Evolutionary conservation across 257 asterid genomes (phyloP).

Genomic region (Cruciata laevipes): DNA sequence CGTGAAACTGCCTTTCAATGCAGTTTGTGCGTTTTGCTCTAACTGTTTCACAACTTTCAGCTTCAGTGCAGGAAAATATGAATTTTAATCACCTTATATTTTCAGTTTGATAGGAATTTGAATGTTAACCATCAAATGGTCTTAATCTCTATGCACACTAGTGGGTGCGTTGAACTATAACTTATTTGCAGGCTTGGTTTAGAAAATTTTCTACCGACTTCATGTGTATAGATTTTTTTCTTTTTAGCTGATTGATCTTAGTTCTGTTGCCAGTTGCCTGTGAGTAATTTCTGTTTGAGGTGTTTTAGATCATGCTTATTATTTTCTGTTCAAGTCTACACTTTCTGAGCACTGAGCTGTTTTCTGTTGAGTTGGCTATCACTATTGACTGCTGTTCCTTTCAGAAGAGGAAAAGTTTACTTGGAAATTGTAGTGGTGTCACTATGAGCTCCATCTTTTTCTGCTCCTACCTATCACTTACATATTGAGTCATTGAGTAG

Average conservation of each 20-base stretch:
- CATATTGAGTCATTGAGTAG: neutral
- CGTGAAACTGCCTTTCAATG: neutral
- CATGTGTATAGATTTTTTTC: neutral
- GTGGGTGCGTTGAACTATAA: neutral
- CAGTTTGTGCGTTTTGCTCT: neutral
- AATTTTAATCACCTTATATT: neutral
- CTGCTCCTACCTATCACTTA: neutral
- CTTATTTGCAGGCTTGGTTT: neutral
- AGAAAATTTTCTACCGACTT: too few relatives aligned
- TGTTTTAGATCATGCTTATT: neutral
- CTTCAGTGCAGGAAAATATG: neutral
- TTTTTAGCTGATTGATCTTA: neutral
- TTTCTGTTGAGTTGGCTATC: neutral
- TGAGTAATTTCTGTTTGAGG: neutral
- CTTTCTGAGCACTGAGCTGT: neutral
- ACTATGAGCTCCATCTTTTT: conserved; percentile 2
- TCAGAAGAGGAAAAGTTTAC: neutral
- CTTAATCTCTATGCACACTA: neutral
- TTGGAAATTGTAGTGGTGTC: neutral
- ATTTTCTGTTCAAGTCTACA: neutral
- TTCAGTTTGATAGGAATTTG: neutral
- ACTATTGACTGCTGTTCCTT: neutral
- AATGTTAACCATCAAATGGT: neutral
- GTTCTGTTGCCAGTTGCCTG: too few relatives aligned
- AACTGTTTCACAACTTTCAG: neutral